Evolutionary conservation across 1,284 basidiomycete species (phyloP), one percentile per base, ranked within the genome.

Genomic region (Boletus smithii): DNA sequence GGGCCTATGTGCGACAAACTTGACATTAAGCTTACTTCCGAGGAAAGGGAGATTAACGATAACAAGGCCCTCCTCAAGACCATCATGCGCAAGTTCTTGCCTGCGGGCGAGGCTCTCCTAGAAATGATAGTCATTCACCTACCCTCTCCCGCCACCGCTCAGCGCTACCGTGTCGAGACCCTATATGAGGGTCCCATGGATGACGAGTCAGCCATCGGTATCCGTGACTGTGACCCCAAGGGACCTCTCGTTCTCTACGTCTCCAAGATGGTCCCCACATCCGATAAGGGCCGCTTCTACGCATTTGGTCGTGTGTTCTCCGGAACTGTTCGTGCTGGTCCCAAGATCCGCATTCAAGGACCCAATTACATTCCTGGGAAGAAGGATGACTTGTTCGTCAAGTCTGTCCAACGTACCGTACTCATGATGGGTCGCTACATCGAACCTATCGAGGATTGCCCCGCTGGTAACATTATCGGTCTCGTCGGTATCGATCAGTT

Each of bases 71-170:
- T 99, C 65, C 89, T 99, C 73, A 99, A 99, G 81, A 86, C 88
- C 60, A 75, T 98, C 75, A 99, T 99, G 97, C 89, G 94, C 74
- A 98, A 97, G 79, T 99, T 99, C 91, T 79, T 99, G 58, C 97
- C 97, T 67, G 97, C 95, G 60, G 97, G 95, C 72, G 97, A 99
- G 73, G 89, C 95, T 50, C 85, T 99, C 64, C 72, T 99, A 74
- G 97, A 99, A 82, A 99, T 99, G 97, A 97, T 98, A 75, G 94
- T 97, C 81, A 93, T 99, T 75, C 93, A 98, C 80, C 84, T 97
- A 57, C 92, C 95, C 50, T 99, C 97, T 45, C 97, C 95, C 54
- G 86, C 86, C 51, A 98, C 95, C 56, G 95, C 95, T 54, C 95
- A 99, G 75, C 82, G 85, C 53, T 99, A 99, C 77, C 95, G 97